Percentiles rank a stretch among this genome's conserved stretches.
phyloP scores from a whole-genome alignment of 768 basidiomycete species.

The Phaffia tasmanica region DNA sequence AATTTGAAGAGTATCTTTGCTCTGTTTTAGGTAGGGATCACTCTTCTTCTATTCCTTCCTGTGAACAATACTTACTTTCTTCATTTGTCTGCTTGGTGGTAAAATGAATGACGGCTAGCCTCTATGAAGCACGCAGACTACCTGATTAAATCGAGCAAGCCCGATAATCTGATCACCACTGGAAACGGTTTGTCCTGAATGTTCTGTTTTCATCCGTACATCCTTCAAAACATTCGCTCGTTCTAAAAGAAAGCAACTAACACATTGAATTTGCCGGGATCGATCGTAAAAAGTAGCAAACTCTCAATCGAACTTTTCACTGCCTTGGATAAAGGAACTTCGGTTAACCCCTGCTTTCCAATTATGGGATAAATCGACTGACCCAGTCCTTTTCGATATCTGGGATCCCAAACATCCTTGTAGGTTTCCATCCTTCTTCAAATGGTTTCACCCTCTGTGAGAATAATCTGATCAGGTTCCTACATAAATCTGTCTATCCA shows the following conservation, averaged over 20 bases:
- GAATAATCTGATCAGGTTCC: no score
- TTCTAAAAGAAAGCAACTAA: not conserved
- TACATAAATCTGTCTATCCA: no score
- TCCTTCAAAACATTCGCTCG: no score
- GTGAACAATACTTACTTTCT: not conserved
- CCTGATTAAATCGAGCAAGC: conserved; percentile 54
- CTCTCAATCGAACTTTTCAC: conserved; percentile 69
- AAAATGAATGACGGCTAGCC: conserved; percentile 34
- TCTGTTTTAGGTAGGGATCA: conserved; percentile 50
- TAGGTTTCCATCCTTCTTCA: no score
- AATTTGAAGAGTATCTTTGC: conserved; percentile 93
- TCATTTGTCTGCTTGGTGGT: not conserved
- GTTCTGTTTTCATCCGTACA: not conserved
- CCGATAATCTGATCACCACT: conserved; percentile 23
- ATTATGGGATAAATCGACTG: conserved; percentile 82
- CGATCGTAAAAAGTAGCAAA: conserved; percentile 35
- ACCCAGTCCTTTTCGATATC: conserved; percentile 86
- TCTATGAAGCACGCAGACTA: conserved; percentile 86
- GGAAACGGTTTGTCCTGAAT: conserved; percentile 7
- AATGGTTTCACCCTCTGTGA: no score
- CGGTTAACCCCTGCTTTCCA: conserved; percentile 74
- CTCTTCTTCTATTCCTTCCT: not conserved
- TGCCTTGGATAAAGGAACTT: conserved; percentile 78
- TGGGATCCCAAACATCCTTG: conserved; percentile 54
- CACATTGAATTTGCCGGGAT: not conserved